A percentile compares a stretch with the other conserved stretches of the same genome.
Conservation (phyloP, 2,329 filamentous ascomycete species). For the Beauveria australis region DNA sequence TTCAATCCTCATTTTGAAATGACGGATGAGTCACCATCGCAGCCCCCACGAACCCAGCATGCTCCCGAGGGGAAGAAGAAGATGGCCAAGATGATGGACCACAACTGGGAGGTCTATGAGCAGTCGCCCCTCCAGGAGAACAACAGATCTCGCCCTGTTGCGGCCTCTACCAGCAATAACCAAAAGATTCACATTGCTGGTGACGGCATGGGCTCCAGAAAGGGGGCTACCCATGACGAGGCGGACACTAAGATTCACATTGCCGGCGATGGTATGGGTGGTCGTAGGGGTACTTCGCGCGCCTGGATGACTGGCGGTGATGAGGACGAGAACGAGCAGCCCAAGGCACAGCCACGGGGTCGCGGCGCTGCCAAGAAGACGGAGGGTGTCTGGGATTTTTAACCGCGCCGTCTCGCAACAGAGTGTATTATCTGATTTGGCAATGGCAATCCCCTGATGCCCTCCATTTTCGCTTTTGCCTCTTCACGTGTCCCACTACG, state of each 20-base stretch:
- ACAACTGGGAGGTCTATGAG: slow-evolving; percentile 51
- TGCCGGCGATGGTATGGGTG: slow-evolving; percentile 60
- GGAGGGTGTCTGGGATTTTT: slow-evolving; percentile 41
- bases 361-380: slow-evolving; percentile 28
- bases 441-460: neutral
- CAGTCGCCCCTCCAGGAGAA: slow-evolving; percentile 51
- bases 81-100: slow-evolving; percentile 64
- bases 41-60: slow-evolving; percentile 32
- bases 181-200: slow-evolving; percentile 40
- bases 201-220: slow-evolving; percentile 59
- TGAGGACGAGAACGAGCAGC: slow-evolving; percentile 13
- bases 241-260: slow-evolving; percentile 33
- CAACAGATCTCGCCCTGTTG: slow-evolving; percentile 24
- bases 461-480: neutral
- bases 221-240: slow-evolving; percentile 42
- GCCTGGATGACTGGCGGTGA: slow-evolving; percentile 45
- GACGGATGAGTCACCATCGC: slow-evolving; percentile 55
- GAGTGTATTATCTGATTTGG: neutral
- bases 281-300: slow-evolving; percentile 44
- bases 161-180: neutral
- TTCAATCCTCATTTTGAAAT: slow-evolving; percentile 74
- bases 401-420: slow-evolving; percentile 12
- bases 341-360: slow-evolving; percentile 26
- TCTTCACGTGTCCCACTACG: neutral
- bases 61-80: slow-evolving; percentile 56